Evolutionary conservation across 208 protist species (phyloP).

Genomic region (Crithidia mellificae): DNA sequence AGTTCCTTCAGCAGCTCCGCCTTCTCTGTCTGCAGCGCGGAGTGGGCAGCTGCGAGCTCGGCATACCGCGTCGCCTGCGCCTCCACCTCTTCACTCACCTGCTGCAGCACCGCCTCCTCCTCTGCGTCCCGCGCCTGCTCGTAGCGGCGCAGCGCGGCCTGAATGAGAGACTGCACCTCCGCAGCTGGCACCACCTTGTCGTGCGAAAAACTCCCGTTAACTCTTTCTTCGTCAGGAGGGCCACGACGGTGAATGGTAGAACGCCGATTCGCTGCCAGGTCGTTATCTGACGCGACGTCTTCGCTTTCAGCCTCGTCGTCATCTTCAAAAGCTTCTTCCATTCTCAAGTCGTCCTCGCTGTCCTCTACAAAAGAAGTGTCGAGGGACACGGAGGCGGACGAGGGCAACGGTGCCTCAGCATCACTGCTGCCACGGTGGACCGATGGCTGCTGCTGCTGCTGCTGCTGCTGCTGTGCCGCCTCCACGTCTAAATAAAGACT

Average conservation of each 20-base stretch:
- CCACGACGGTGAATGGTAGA: too few relatives aligned
- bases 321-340: background rate
- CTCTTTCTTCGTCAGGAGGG: background rate
- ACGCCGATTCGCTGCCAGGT: background rate
- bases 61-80: slow-evolving; percentile 49
- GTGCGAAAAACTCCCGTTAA: too few relatives aligned
- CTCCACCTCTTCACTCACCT: slow-evolving; percentile 72
- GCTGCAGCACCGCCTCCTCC: slow-evolving; percentile 65
- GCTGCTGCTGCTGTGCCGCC: slow-evolving; percentile 17
- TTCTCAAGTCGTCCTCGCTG: background rate
- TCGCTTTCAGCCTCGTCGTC: background rate
- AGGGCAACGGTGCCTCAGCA: background rate
- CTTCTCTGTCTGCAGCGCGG: slow-evolving; percentile 21
- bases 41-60: slow-evolving; percentile 36
- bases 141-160: slow-evolving; percentile 50
- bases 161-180: slow-evolving; percentile 39
- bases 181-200: slow-evolving; percentile 40
- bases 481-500: slow-evolving; percentile 46
- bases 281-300: background rate
- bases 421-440: too few relatives aligned
- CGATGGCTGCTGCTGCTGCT: too few relatives aligned
- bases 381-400: background rate
- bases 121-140: slow-evolving; percentile 67
- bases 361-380: slow-evolving; percentile 10
- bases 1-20: slow-evolving; percentile 35